phyloP scores from a whole-genome alignment of 2,329 filamentous ascomycete species.

The Nannizziopsis arthrosporioides region DNA sequence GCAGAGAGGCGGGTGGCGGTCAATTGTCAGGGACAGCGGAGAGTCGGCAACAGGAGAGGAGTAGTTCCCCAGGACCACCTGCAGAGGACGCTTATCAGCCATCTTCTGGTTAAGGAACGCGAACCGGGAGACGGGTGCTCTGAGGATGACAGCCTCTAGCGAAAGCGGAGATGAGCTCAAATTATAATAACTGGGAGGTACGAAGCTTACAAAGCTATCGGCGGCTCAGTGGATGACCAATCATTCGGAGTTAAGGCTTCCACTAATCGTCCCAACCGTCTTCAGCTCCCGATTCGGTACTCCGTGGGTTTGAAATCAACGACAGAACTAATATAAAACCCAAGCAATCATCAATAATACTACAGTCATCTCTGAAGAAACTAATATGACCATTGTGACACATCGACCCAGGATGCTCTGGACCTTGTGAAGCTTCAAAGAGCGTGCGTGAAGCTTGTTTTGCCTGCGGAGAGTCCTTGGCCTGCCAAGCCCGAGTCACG shows the following conservation, averaged over 20 bases:
- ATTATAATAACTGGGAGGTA: neutral
- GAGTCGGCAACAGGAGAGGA: constrained; percentile 11
- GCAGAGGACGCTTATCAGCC: constrained; percentile 17
- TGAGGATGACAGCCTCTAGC: neutral
- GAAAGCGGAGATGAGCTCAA: constrained; percentile 1
- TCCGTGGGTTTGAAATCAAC: no score
- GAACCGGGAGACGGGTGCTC: constrained; percentile 10
- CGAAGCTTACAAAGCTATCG: constrained; percentile 9
- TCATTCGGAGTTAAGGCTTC: neutral
- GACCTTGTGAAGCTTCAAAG: no score
- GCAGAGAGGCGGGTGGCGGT: constrained; percentile 58
- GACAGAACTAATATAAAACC: no score
- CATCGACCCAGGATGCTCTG: no score
- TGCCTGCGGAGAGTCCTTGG: no score
- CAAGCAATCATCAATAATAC: no score
- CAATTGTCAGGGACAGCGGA: constrained; percentile 17
- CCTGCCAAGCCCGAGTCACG: no score
- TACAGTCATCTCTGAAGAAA: no score
- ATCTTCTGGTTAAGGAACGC: constrained; percentile 17
- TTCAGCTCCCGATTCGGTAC: no score
- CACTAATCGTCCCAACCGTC: neutral
- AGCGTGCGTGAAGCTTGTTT: no score
- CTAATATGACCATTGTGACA: no score
- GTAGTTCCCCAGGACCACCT: constrained; percentile 18
- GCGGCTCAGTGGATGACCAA: neutral